Evolutionary conservation across 2,329 filamentous ascomycete species (phyloP).

Genomic region (Samsoniella hepiali): DNA sequence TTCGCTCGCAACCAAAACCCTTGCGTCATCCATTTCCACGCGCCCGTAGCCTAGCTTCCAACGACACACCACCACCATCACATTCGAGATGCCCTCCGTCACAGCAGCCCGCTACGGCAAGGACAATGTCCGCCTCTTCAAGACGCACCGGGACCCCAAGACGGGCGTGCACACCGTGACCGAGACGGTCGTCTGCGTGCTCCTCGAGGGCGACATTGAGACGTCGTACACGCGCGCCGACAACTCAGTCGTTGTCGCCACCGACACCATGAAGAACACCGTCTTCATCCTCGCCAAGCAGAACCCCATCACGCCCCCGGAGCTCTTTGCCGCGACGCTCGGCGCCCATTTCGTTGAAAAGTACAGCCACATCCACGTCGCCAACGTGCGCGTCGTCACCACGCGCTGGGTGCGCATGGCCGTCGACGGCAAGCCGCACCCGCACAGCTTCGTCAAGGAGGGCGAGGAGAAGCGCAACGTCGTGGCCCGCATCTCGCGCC

Average conservation of each 20-base stretch:
- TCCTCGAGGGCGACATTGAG: conserved; percentile 91
- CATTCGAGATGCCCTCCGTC: conserved; percentile 52
- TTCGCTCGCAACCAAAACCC: background rate
- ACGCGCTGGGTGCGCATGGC: conserved; percentile 91
- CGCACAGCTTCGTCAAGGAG: conserved; percentile 91
- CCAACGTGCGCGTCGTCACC: conserved; percentile 76
- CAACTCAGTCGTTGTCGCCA: conserved; percentile 93
- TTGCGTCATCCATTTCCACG: background rate
- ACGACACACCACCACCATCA: background rate
- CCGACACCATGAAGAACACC: conserved; percentile 97
- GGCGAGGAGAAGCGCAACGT: conserved; percentile 84
- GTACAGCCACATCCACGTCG: conserved; percentile 83
- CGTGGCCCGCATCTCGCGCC: conserved; percentile 65
- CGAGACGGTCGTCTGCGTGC: conserved; percentile 91
- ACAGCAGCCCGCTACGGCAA: conserved; percentile 77
- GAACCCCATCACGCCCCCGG: conserved; percentile 85
- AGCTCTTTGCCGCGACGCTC: conserved; percentile 83
- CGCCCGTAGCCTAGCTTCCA: background rate
- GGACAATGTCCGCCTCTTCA: conserved; percentile 98
- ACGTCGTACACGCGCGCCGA: conserved; percentile 87
- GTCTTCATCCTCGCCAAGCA: conserved; percentile 94
- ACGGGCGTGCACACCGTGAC: conserved; percentile 80
- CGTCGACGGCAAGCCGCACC: conserved; percentile 84
- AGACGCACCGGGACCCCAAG: conserved; percentile 77
- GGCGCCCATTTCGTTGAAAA: conserved; percentile 84